Evolutionary conservation across 805 yeast species (phyloP), one percentile per base, ranked within the genome.

Genomic region (Wickerhamiella sorbophila): DNA sequence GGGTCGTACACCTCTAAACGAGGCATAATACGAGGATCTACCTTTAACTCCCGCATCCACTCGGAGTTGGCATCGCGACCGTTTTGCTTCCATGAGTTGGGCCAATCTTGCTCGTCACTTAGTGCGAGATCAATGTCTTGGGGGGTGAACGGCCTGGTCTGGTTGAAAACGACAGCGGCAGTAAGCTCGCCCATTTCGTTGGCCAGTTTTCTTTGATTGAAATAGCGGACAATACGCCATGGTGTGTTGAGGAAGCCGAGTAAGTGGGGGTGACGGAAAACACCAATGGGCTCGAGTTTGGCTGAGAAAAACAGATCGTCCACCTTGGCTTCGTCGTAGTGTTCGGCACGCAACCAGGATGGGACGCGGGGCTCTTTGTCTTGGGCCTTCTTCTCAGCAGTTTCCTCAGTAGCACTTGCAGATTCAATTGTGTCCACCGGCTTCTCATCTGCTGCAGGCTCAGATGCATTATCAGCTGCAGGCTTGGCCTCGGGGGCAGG

Each of bases 81-180:
- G 44, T 69, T 70, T 49, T 75, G 69, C 27, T 83, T 80, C 95
- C 96, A 88, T 44, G 71, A 70, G 42, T 27, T 60, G 12, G 95
- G 95, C 96, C 96, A 88, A 49, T 83, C 88, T 4, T 59, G 53
- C 56, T 87, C 95, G 58, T 86, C 95, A 33, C 66, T 74, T 16
- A 57, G 54, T 14, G 71, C 72, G 44, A 63, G 58, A 21, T 61
- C 60, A 15, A 61, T 55, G 43, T 74, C 76, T 3, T 52, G 51
- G 9, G 55, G 44, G 40, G 57, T 62, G 52, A 74, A 81, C 8
- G 75, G 72, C 38, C 93, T 66, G 3, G 64, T 55, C 34, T 70
- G 66, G 26, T 74, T 74, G 0, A 70, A 58, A 26, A 77, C 69
- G 4, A 74, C 67, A 0, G 74, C 70, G 12, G 74, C 68, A 0